Evolutionary conservation across 2,329 filamentous ascomycete species (phyloP), one percentile per base, ranked within the genome.

Genomic region (Penicillium sp.): DNA sequence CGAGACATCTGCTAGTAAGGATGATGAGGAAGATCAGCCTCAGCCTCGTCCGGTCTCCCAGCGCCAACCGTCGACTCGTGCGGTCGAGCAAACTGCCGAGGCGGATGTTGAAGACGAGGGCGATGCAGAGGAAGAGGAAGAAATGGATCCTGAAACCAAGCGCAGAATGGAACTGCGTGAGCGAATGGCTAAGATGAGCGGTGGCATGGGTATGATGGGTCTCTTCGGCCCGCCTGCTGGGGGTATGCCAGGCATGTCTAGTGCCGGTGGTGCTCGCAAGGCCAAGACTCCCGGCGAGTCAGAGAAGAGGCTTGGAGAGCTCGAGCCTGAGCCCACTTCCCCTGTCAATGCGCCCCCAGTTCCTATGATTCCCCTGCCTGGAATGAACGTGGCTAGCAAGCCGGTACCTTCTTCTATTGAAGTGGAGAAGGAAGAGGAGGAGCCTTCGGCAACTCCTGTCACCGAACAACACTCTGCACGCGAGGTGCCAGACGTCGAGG

Each of bases 131-230:
- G 89, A 91, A 33, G 90, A 93, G 48, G 90, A 93, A 29, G 91
- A 96, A 17, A 81, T 96, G 51, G 93, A 97, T 68, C 91, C 92
- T 1, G 94, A 99, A 73, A 82, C 91, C 23, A 87, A 86, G 65
- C 88, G 93, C 52, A 90, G 89, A 71, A 87, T 96, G 76, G 93
- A 97, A 72, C 81, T 99, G 33, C 86, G 94, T 59, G 92, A 94
- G 61, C 87, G 94, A 67, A 99, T 99, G 91, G 94, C 94, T 45
- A 97, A 96, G 78, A 94, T 99, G 89, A 96, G 93, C 66, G 93
- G 93, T 55, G 93, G 93, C 23, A 96, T 96, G 91, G 91, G 91
- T 47, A 96, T 97, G 89, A 87, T 91, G 72, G 91, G 91, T 67
- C 94, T 97, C 87, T 96, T 96, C 73, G 91, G 90, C 19, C 83